Conservation (phyloP, 257 asterid species). For the Thymus mandschuricus region DNA sequence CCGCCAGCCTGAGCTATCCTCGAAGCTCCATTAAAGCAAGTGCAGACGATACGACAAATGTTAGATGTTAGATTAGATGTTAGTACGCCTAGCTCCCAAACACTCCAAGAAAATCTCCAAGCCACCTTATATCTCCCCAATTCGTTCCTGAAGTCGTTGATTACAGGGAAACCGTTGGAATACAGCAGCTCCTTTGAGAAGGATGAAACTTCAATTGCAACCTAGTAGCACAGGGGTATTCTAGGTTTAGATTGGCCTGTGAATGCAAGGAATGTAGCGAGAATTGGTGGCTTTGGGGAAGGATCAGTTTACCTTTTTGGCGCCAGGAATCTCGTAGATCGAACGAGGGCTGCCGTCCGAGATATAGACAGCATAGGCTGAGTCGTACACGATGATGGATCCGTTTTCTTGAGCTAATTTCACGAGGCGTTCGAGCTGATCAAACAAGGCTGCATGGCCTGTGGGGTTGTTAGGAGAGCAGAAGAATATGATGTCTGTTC, state of each 20-base stretch:
- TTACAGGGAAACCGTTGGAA: constrained; percentile 74
- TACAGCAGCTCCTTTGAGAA: constrained; percentile 83
- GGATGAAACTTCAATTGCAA: constrained; percentile 89
- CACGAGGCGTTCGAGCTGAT: constrained; percentile 64
- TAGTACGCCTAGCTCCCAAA: no score
- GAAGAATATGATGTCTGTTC: constrained; percentile 83
- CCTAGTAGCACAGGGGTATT: constrained; percentile 40
- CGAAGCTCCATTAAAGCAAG: constrained; percentile 92
- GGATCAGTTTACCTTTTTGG: constrained; percentile 53
- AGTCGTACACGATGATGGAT: constrained; percentile 74
- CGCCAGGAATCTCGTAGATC: constrained; percentile 78
- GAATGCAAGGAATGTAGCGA: not conserved
- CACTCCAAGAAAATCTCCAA: no score
- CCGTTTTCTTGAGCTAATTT: constrained; percentile 71
- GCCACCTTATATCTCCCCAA: no score
- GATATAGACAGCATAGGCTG: constrained; percentile 72
- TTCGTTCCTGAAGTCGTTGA: constrained; percentile 49
- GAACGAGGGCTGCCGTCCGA: constrained; percentile 77
- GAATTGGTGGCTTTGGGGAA: not conserved
- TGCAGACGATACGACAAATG: constrained; percentile 57
- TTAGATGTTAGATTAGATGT: no score
- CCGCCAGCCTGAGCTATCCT: constrained; percentile 92
- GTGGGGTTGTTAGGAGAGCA: constrained; percentile 93
- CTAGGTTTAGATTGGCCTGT: not conserved
- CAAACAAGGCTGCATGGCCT: constrained; percentile 76